Evolutionary conservation across 257 asterid genomes (phyloP), one percentile per base, ranked within the genome.

Genomic region (Solanum ossicruentum): DNA sequence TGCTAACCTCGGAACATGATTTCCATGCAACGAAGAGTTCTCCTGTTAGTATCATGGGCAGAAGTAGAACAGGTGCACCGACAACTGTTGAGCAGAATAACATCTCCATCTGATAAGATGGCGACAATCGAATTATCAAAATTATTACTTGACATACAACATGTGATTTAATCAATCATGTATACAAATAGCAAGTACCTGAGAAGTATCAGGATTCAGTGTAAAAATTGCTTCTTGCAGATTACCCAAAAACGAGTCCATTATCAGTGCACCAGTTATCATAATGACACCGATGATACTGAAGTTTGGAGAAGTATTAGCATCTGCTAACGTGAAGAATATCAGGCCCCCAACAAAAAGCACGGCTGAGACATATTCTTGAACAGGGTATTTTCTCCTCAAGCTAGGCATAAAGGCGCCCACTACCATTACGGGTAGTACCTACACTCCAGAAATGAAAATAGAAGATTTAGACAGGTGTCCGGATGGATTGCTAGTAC

Each of bases 371-470:
- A 94, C 84, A 82, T 96, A 96, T 86, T 94, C 99, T 61, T 96
- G 97, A 43, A 87, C 20, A 0, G 98, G 97, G 86, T 96, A 96
- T 91, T 94, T 96, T 87, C 99, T 90, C 87, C 98, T 94, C 90
- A 95, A 87, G 7, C 99, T 98, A 0, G 95, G 99, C 84, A 96
- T 93, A 86, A 96, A 94, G 4, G 99, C 94, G 2, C 98, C 98
- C 99, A 96, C 95, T 82, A 96, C 91, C 99, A 96, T 96, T 84
- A 96, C 98, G 0, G 98, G 98, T 10, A 96, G 88, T 20, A 96
- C 98, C 99, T 96, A 73, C 10, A 26, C 70, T 71, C 86, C 88
- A 82, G 86, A 87, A 61, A 86, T 6, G 55, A 84, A 82, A 54
- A 10, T 47, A 70, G 10, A 75, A 7, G 77, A 41, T 39, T 80